A percentile compares a stretch with the other conserved stretches of the same genome.
phyloP scores from a whole-genome alignment of 805 yeast genomes.

The Metschnikowia aberdeeniae region DNA sequence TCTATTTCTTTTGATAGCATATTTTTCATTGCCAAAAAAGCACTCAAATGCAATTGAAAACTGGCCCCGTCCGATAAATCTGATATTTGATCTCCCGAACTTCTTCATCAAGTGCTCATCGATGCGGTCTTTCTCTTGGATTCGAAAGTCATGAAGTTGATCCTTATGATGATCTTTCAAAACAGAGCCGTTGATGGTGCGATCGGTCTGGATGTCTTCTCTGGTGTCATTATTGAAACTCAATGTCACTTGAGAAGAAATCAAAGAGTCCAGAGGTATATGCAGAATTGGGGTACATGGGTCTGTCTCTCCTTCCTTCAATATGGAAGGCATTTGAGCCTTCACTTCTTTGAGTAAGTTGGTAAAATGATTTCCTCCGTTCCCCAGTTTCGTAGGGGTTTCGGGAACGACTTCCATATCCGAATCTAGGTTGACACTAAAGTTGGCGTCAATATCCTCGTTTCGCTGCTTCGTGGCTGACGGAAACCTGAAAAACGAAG shows the following conservation, averaged over 20 bases:
- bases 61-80: slow-evolving; percentile 77
- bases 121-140: slow-evolving; percentile 13
- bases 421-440: slow-evolving; percentile 13
- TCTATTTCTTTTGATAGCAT: slow-evolving; percentile 86
- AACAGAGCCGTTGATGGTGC: slow-evolving; percentile 9
- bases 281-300: slow-evolving; percentile 20
- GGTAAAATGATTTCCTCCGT: slow-evolving; percentile 13
- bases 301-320: slow-evolving; percentile 7
- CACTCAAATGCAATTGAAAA: slow-evolving; percentile 87
- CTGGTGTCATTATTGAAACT: slow-evolving; percentile 10
- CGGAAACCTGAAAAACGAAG: slow-evolving; percentile 31
- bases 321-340: slow-evolving; percentile 2
- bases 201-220: slow-evolving; percentile 8
- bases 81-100: slow-evolving; percentile 57
- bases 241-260: slow-evolving; percentile 22
- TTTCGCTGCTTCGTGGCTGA: slow-evolving; percentile 19
- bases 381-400: slow-evolving; percentile 34
- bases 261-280: slow-evolving; percentile 17
- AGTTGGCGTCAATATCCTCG: slow-evolving; percentile 20
- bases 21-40: slow-evolving; percentile 58
- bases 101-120: slow-evolving; percentile 45
- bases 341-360: slow-evolving; percentile 3
- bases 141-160: not conserved
- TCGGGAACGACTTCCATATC: slow-evolving; percentile 25
- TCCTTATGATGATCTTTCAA: slow-evolving; percentile 5